A percentile compares a stretch with the other conserved stretches of the same genome.
These are phyloP conservation scores for Rhizopogon vulgaris DNA, from an alignment of 768 basidiomycete species.

Conservation along the genomic window DNA sequence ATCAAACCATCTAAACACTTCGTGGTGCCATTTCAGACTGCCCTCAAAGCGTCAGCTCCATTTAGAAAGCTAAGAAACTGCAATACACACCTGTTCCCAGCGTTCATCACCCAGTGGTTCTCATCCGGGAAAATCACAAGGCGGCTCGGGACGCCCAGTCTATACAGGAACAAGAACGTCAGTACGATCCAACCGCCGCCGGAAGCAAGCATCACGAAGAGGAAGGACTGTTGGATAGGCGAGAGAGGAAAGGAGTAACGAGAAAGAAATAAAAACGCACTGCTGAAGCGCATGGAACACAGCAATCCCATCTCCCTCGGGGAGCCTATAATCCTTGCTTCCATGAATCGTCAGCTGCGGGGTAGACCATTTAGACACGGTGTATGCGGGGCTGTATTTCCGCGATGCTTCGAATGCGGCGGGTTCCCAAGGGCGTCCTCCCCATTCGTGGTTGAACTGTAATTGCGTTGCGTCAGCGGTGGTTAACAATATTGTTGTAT, in stretches of 20 bases:
- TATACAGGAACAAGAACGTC: constrained; percentile 20
- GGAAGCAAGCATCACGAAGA: background rate
- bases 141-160: constrained; percentile 66
- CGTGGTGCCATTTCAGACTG: constrained; percentile 91
- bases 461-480: background rate
- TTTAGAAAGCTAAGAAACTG: background rate
- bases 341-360: constrained; percentile 83
- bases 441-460: constrained; percentile 86
- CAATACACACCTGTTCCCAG: constrained; percentile 57
- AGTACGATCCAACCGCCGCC: background rate
- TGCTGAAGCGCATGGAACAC: constrained; percentile 84
- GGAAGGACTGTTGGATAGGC: too few species aligned
- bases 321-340: constrained; percentile 83
- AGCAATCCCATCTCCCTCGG: constrained; percentile 78
- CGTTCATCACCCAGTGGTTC: constrained; percentile 88
- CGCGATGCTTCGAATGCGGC: constrained; percentile 46
- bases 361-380: constrained; percentile 79
- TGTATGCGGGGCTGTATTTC: constrained; percentile 77
- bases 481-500: background rate
- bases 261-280: constrained; percentile 35
- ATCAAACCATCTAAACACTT: constrained; percentile 89
- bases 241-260: too few species aligned
- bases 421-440: constrained; percentile 72
- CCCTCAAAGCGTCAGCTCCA: background rate
- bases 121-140: constrained; percentile 84